Evolutionary conservation across 1,284 basidiomycete genomes (phyloP), one percentile per base, ranked within the genome.

Genomic region (Rhodotorula sp.): DNA sequence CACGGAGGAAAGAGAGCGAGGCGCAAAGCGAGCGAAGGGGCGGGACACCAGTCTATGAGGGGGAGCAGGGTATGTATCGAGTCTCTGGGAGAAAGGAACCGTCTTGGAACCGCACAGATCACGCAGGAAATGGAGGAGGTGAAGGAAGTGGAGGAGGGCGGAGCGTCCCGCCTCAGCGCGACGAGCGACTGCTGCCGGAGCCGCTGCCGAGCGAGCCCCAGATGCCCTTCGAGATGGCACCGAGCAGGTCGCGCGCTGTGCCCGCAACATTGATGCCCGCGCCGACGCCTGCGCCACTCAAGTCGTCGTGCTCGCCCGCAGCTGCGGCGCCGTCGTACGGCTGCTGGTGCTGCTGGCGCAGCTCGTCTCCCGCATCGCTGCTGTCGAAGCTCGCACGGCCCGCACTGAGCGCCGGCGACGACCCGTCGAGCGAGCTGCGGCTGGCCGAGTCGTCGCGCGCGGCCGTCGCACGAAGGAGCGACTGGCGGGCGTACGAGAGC

Each of bases 161-260:
- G 5, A 34, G 5, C 34, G 34, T 34, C 34, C 5, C 34, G 34
- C 34, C 34, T 34, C 34, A 34, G 34, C 34, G 34, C 34, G 34
- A 34, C 34, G 34, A 34, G 34, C 34, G 34, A 34, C 34, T 34
- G 34, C 34, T 34, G 34, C 34, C 34, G 34, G 23, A n/a, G 59
- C 66, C 27, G 42, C 66, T 16, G 14, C 66, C 66, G 34, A 67
- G 50, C 27, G 60, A 62, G 16, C 65, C 64, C 75, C 75, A 76
- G 25, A 76, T 59, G 14, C 70, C 68, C 59, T 74, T 74, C 58
- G 64, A 67, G 42, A 78, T 56, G 12, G 77, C 78, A 1, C 78
- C 78, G 10, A 78, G 58, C 27, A 78, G 49, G 52, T 77, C 78
- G 17, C 73, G 62, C 4, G 77, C 77, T 1, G 77, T 77, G 4